Percentiles rank a stretch among this genome's conserved stretches.
Evolutionary conservation across 805 yeast species (phyloP).

Genomic region (Schwanniomyces yamadae): DNA sequence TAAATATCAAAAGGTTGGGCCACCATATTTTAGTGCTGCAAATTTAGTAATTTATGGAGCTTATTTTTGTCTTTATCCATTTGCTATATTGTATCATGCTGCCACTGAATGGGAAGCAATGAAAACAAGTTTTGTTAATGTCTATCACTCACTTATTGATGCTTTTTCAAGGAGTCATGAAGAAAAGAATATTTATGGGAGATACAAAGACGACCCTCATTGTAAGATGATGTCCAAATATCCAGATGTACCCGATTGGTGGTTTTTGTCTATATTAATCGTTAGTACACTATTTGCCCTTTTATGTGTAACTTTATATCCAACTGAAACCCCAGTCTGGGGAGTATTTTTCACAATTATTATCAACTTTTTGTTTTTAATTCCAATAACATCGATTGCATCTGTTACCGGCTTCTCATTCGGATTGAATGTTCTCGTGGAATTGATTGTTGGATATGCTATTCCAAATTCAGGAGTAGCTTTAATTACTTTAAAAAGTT

Average conservation of each 20-base stretch:
- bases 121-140: constrained; percentile 35
- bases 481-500: constrained; percentile 48
- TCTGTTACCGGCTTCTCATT: constrained; percentile 62
- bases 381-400: constrained; percentile 61
- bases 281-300: constrained; percentile 44
- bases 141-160: constrained; percentile 28
- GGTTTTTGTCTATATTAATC: constrained; percentile 53
- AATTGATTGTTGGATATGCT: constrained; percentile 63
- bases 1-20: constrained; percentile 55
- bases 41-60: constrained; percentile 59
- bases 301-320: constrained; percentile 45
- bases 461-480: constrained; percentile 61
- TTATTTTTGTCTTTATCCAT: constrained; percentile 55
- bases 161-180: constrained; percentile 19
- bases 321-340: constrained; percentile 62
- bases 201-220: constrained; percentile 49
- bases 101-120: constrained; percentile 46
- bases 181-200: constrained; percentile 18
- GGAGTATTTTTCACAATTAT: constrained; percentile 57
- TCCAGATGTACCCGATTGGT: constrained; percentile 73
- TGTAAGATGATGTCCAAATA: constrained; percentile 57
- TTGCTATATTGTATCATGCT: constrained; percentile 50
- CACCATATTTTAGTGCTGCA: constrained; percentile 67
- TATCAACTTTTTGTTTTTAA: constrained; percentile 53
- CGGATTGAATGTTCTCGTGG: constrained; percentile 62